These are phyloP conservation scores for Xylariaceae sp. DNA, from an alignment of 2,329 filamentous ascomycete genomes.

Conservation along the genomic window DNA sequence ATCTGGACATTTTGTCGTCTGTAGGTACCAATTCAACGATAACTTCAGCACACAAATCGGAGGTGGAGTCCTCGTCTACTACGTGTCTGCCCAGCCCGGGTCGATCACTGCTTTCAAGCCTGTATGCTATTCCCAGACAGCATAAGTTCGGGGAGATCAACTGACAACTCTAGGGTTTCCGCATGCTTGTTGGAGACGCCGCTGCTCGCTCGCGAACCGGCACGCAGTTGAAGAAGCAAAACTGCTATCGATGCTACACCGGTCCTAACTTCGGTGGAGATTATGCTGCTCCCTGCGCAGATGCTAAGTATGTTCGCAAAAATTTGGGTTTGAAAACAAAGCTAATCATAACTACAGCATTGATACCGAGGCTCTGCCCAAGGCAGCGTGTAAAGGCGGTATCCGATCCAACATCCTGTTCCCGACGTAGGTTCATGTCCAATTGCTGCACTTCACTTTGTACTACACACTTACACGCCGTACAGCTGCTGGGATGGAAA, in stretches of 20 bases:
- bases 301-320: slow-evolving; percentile 33
- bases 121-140: slow-evolving; percentile 50
- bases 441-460: too few relatives aligned
- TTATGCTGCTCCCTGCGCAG: slow-evolving; percentile 39
- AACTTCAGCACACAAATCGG: slow-evolving; percentile 40
- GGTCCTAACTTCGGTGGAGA: slow-evolving; percentile 46
- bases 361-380: slow-evolving; percentile 40
- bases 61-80: slow-evolving; percentile 46
- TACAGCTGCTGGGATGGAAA: slow-evolving; percentile 54
- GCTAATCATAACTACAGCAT: slow-evolving; percentile 28
- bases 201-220: slow-evolving; percentile 33
- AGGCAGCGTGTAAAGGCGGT: slow-evolving; percentile 40
- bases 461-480: too few relatives aligned
- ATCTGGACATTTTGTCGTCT: background rate
- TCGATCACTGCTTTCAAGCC: slow-evolving; percentile 46
- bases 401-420: slow-evolving; percentile 47
- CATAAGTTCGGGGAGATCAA: slow-evolving; percentile 27
- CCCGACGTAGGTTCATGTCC: slow-evolving; percentile 45
- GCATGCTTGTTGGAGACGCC: slow-evolving; percentile 47
- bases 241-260: slow-evolving; percentile 46
- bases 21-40: slow-evolving; percentile 39
- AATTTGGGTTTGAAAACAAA: background rate
- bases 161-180: slow-evolving; percentile 37
- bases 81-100: slow-evolving; percentile 41
- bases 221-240: slow-evolving; percentile 34